Evolutionary conservation across 306 rosid species (phyloP), one percentile per base, ranked within the genome.

Genomic region (Crataegus laevigata): DNA sequence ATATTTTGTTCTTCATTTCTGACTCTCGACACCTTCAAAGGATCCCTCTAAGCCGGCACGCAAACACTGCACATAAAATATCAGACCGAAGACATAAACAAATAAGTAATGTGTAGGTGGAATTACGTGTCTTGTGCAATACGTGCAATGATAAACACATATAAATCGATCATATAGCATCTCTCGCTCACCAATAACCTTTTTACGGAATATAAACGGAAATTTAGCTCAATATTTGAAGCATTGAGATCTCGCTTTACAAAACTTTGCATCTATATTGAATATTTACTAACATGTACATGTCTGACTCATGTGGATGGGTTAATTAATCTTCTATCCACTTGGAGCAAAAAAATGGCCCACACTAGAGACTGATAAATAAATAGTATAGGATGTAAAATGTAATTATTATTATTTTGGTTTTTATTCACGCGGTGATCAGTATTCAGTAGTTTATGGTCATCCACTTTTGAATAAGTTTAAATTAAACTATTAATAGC

Each of bases 281-380:
- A 71, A 73, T 63, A 50, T 30, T 52, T 45, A 42, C 13, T 74
- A 68, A 66, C 38, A 52, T 68, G 59, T 51, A 82, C 85, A 68
- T 77, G 82, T 68, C 68, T 81, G 72, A 36, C 40, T 73, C 76
- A 51, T 72, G 63, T 73, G 79, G 79, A 73, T 77, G 73, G 66
- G 62, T 59, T 61, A 58, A 58, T 68, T 7, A 36, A 36, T 36
- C 40, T 72, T 82, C 69, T 76, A 54, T n/a, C 76, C 61, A 75
- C 75, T 59, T 66, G 78, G 69, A 66, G 75, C 69, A 13, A 50
- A 40, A 28, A n/a, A 28, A 67, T 36, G 76, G 85, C 68, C 76
- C 76, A 77, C 84, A 3, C 66, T 47, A 34, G 30, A 24, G 5
- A 36, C 50, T 25, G 66, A 43, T 55, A 6, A 34, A 54, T 14